phyloP scores from a whole-genome alignment of 352 stramenopile genomes.

The Globisporangium viniferum region DNA sequence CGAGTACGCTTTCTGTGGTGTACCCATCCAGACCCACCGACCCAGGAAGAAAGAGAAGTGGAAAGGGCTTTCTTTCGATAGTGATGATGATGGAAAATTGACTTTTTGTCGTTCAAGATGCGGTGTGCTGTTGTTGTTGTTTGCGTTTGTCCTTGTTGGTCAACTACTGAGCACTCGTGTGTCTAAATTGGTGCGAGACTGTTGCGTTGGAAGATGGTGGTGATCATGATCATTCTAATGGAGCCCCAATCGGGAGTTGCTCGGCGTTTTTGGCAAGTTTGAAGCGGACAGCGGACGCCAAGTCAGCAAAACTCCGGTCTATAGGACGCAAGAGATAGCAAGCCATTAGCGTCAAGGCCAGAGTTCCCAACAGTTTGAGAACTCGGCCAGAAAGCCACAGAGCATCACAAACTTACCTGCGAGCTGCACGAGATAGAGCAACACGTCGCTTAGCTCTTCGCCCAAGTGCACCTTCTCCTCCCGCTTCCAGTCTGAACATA shows the following conservation, averaged over 20 bases:
- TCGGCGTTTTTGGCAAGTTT: constrained; percentile 42
- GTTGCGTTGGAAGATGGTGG: not conserved
- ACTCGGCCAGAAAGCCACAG: not conserved
- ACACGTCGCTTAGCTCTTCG: constrained; percentile 96
- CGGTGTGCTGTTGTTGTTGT: not conserved
- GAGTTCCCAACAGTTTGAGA: not conserved
- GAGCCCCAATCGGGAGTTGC: constrained; percentile 3
- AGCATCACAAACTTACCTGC: constrained; percentile 36
- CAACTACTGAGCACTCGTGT: not conserved
- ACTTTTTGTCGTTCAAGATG: constrained; percentile 1
- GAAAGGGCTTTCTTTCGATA: not conserved
- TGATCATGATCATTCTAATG: not conserved
- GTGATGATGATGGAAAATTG: constrained; percentile 1
- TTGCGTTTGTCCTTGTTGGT: not conserved
- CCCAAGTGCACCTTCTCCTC: constrained; percentile 90
- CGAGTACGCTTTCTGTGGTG: not conserved
- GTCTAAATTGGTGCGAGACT: not conserved
- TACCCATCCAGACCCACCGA: not conserved
- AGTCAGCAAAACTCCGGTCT: constrained; percentile 13
- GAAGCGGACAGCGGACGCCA: constrained; percentile 21
- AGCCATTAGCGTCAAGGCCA: not conserved
- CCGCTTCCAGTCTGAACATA: constrained; percentile 49
- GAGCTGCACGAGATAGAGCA: constrained; percentile 95
- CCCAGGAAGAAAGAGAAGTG: not conserved
- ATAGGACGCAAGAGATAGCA: not conserved